Percentiles rank a stretch among this genome's conserved stretches.
phyloP scores from a whole-genome alignment of 129 eudicot genomes.

The Helichrysum umbraculigerum region DNA sequence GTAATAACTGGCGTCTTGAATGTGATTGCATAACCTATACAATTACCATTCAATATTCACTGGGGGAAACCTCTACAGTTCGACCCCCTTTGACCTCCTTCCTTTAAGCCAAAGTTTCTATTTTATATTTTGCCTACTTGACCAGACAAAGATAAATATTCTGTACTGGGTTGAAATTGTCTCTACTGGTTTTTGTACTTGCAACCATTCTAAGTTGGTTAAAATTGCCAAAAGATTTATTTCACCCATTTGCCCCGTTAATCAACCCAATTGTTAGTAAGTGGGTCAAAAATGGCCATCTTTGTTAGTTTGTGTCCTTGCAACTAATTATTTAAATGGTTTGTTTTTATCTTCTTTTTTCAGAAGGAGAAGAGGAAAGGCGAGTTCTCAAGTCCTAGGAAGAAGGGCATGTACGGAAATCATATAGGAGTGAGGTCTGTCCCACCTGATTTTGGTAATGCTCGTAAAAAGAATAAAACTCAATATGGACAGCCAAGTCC shows the following conservation, averaged over 20 bases:
- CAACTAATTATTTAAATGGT: neutral
- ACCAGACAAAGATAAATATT: neutral
- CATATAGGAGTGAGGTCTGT: conserved; percentile 44
- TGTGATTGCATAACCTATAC: neutral
- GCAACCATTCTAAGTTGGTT: neutral
- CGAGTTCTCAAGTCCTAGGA: conserved; percentile 53
- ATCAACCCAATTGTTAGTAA: neutral
- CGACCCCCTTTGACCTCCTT: neutral
- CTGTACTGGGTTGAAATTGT: neutral
- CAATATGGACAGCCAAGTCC: conserved; percentile 37
- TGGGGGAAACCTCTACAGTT: neutral
- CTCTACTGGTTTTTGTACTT: neutral
- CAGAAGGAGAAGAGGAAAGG: conserved; percentile 60
- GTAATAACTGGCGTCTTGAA: neutral
- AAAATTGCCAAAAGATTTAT: neutral
- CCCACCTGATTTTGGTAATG: conserved; percentile 47
- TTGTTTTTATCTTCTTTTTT: neutral
- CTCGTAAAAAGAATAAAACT: conserved; percentile 47
- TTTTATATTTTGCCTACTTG: neutral
- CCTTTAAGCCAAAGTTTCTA: neutral
- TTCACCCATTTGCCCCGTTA: neutral
- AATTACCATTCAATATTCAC: too few species aligned
- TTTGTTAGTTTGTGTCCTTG: neutral
- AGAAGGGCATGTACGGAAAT: conserved; percentile 39
- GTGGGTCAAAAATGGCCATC: neutral